These are phyloP conservation scores for Chrysopogon serrulatus DNA, from an alignment of 176 grass and related monocot species.

Conservation along the genomic window DNA sequence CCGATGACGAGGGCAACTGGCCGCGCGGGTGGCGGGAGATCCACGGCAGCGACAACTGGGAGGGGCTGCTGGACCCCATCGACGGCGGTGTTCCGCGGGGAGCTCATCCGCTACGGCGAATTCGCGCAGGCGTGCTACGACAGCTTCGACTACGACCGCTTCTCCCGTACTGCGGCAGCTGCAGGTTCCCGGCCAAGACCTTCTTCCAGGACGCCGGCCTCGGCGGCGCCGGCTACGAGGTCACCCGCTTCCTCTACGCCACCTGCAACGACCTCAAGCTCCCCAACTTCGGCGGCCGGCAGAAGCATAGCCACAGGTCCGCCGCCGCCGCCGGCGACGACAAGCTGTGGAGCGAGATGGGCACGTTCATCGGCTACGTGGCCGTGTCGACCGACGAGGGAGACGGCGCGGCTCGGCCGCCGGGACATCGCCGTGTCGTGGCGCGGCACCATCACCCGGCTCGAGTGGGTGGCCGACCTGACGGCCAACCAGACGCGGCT, in stretches of 20 bases:
- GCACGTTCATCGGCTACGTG: conserved; percentile 80
- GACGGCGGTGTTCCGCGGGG: conserved; percentile 46
- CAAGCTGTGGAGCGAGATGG: conserved; percentile 50
- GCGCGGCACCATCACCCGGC: conserved; percentile 61
- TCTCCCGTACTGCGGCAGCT: conserved; percentile 61
- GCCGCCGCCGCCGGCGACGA: not conserved
- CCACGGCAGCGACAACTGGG: conserved; percentile 49
- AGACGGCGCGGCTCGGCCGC: conserved; percentile 47
- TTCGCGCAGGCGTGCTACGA: conserved; percentile 71
- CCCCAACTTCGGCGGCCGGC: not conserved
- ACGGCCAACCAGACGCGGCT: conserved; percentile 11
- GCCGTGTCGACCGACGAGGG: conserved; percentile 50
- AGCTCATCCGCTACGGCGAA: conserved; percentile 75
- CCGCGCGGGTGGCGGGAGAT: conserved; percentile 59
- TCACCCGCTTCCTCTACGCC: conserved; percentile 54
- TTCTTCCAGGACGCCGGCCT: conserved; percentile 43
- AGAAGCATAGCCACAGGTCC: not conserved
- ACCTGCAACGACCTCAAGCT: conserved; percentile 18
- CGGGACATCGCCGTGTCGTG: conserved; percentile 63
- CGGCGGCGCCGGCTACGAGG: conserved; percentile 37
- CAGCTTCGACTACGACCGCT: conserved; percentile 56
- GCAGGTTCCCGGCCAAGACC: conserved; percentile 24
- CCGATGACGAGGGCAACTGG: conserved; percentile 4
- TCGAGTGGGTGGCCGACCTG: conserved; percentile 69
- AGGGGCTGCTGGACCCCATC: conserved; percentile 47